A percentile compares a stretch with the other conserved stretches of the same genome.
Evolutionary conservation across 306 rosid genomes (phyloP).

Genomic region (Dalbergia oliveri): DNA sequence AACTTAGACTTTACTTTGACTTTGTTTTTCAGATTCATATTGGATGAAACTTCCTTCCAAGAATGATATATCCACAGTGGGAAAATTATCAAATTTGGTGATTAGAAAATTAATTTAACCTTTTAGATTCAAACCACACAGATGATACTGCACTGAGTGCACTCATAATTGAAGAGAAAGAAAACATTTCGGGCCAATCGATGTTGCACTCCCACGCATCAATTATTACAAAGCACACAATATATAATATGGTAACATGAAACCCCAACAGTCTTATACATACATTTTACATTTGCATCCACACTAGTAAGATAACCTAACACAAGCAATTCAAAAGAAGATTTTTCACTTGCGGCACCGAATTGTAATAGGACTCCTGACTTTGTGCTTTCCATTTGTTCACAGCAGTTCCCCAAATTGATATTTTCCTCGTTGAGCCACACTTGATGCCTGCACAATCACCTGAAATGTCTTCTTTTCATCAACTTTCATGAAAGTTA

Average conservation of each 20-base stretch:
- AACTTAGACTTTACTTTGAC: no score
- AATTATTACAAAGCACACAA: background rate
- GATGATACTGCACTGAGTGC: background rate
- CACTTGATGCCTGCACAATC: constrained; percentile 36
- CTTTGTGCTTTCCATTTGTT: constrained; percentile 60
- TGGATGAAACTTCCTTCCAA: no score
- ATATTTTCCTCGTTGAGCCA: background rate
- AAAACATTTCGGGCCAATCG: background rate
- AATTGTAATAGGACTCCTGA: constrained; percentile 58
- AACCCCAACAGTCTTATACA: background rate
- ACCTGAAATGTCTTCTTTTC: constrained; percentile 61
- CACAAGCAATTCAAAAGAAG: background rate
- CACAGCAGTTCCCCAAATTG: constrained; percentile 40
- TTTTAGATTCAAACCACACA: background rate
- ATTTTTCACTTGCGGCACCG: background rate
- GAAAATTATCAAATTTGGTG: background rate
- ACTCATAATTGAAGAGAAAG: background rate
- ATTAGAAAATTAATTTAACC: background rate
- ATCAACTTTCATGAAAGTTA: constrained; percentile 50
- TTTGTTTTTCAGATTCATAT: no score
- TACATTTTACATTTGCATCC: background rate
- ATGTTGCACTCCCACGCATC: background rate
- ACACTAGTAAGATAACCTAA: no score
- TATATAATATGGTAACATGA: background rate
- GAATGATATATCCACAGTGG: no score